A percentile compares a stretch with the other conserved stretches of the same genome.
These are phyloP conservation scores for Salicornia ramosissima DNA, from an alignment of 148 eudicot species.

Conservation along the genomic window DNA sequence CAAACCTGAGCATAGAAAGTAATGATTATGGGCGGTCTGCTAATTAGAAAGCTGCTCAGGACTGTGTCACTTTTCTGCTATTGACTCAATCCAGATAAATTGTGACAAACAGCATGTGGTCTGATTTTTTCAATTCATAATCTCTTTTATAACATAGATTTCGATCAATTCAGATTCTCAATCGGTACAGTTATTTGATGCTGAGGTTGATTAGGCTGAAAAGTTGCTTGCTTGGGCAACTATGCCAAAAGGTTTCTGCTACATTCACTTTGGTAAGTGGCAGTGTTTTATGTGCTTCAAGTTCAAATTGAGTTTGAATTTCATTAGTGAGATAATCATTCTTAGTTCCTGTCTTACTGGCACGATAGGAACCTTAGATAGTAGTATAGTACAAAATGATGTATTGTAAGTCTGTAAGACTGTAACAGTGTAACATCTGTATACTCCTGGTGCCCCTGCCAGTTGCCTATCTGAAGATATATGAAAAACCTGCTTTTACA, in stretches of 20 bases:
- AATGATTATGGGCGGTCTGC: background rate
- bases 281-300: background rate
- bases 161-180: background rate
- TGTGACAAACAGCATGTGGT: background rate
- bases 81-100: background rate
- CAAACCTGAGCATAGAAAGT: background rate
- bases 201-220: background rate
- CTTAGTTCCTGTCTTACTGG: background rate
- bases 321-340: background rate
- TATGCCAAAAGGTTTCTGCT: background rate
- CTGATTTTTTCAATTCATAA: background rate
- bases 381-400: background rate
- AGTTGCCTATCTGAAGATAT: background rate
- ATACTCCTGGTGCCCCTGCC: background rate
- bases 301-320: background rate
- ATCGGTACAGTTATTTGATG: conserved; percentile 1
- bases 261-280: conserved; percentile 4
- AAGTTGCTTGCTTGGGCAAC: background rate
- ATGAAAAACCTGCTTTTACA: background rate
- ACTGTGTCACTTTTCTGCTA: background rate
- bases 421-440: too few relatives aligned
- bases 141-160: background rate
- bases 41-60: background rate
- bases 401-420: background rate
- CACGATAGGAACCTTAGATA: background rate